Evolutionary conservation across 1,284 basidiomycete genomes (phyloP).

Genomic region (Marasmius oreades): DNA sequence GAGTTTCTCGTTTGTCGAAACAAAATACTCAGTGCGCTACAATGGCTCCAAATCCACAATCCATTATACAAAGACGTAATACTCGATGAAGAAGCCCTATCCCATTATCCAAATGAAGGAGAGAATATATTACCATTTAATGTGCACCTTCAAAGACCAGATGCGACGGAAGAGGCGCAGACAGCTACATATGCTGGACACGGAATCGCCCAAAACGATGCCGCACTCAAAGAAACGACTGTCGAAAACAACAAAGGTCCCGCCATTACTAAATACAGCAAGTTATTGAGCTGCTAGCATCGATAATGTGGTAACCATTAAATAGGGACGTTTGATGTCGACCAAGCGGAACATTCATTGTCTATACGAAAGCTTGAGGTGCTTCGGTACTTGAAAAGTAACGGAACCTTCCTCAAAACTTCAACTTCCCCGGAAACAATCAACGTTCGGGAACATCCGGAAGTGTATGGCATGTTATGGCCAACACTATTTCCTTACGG

Average conservation of each 20-base stretch:
- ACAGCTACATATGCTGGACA: conserved; percentile 11
- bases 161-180: conserved; percentile 7
- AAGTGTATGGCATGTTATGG: conserved; percentile 14
- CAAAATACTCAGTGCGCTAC: conserved; percentile 19
- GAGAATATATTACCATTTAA: conserved; percentile 10
- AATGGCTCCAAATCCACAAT: conserved; percentile 32
- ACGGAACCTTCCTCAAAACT: conserved; percentile 11
- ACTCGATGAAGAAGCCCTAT: conserved; percentile 22
- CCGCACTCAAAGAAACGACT: conserved; percentile 9
- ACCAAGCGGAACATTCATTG: neutral
- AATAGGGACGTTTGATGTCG: conserved; percentile 13
- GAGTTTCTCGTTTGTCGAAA: neutral
- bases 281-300: neutral
- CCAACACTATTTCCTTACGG: conserved; percentile 4
- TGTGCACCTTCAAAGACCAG: conserved; percentile 6
- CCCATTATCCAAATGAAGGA: conserved; percentile 13
- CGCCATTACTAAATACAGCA: neutral
- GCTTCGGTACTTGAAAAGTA: conserved; percentile 3
- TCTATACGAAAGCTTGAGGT: conserved; percentile 12
- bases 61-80: conserved; percentile 27
- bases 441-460: conserved; percentile 10
- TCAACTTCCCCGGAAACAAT: conserved; percentile 3
- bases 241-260: no score
- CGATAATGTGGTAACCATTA: neutral
- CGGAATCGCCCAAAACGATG: conserved; percentile 10